Conservation (phyloP, 2,329 filamentous ascomycete genomes). For the Hypoxylon sp. region DNA sequence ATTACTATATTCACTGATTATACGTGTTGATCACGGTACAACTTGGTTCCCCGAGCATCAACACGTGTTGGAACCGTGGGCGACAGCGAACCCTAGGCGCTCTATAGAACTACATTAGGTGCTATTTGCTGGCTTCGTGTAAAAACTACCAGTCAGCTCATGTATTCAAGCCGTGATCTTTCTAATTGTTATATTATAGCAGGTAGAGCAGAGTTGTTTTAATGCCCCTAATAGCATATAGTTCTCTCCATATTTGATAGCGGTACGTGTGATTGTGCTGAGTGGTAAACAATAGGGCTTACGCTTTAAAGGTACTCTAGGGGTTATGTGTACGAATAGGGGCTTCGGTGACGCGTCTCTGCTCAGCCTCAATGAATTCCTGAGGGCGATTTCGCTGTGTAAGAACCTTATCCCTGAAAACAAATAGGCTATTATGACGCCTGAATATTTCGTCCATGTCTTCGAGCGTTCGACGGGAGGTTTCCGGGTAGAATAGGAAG, state of each 20-base stretch:
- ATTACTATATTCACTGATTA: not conserved
- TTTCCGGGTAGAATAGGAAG: conserved; percentile 65
- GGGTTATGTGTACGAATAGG: not conserved
- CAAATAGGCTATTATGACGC: conserved; percentile 50
- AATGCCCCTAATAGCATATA: too few relatives aligned
- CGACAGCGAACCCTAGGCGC: not conserved
- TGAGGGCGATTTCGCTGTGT: conserved; percentile 56
- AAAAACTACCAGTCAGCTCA: too few relatives aligned
- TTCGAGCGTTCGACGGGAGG: conserved; percentile 60
- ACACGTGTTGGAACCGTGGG: not conserved
- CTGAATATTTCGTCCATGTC: conserved; percentile 62
- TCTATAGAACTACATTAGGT: not conserved
- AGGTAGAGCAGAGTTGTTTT: too few relatives aligned
- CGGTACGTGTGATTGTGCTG: too few relatives aligned
- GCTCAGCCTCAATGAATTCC: conserved; percentile 55
- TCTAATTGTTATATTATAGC: too few relatives aligned
- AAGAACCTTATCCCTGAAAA: conserved; percentile 52
- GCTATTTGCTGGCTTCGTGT: too few relatives aligned
- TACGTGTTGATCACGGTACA: not conserved
- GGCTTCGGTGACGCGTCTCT: conserved; percentile 46
- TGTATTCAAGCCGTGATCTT: too few relatives aligned
- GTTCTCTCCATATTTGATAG: not conserved
- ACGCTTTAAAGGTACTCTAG: not conserved
- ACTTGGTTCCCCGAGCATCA: too few relatives aligned
- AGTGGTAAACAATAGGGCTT: not conserved